Base-by-base conservation (phyloP, 164 flowering plant genomes). In the Litsea cubeba region DNA sequence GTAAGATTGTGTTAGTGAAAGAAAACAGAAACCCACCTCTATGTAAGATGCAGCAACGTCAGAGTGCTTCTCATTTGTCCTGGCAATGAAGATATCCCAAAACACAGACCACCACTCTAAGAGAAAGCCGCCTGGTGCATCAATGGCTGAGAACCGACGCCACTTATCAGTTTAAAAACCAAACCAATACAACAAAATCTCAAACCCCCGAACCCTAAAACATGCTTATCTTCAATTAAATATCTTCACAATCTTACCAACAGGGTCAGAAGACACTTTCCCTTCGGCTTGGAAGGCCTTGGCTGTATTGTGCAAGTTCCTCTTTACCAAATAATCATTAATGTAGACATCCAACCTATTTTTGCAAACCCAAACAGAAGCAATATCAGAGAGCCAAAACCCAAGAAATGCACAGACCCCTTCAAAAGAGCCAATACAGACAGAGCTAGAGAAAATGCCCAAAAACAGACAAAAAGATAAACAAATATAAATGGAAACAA, bases 61-160 rank as follows among this genome's bases (percentile, higher is more conserved):
- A 10, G 96, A 88, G 77, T 88, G 92, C 73, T 88, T 88, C 78
- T 86, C 89, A 77, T 86, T 88, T 66, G 90, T 86, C 75, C 91
- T 81, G 35, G 97, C 91, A 71, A 91, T 89, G 72, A 90, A 91
- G 66, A 90, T 86, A 74, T 91, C 97, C 97, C 94, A 91, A 73
- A 91, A 91, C 12, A 89, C 97, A 20, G 94, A 91, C 97, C 94
- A 91, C 97, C 97, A 91, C 71, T 90, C 97, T 40, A 86, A 89
- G 2, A 91, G 88, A 83, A 91, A 91, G 6, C 97, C 97, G 23
- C 93, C 93, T 65, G 97, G 93, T 8, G 97, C 94, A 85, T 90
- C 94, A 74, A 91, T 88, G 25, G 91, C 97, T 91, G 89, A 22
- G 74, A 74, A 71, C 49, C 15, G 28, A 71, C 12, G 58, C 46